Evolutionary conservation across 306 rosid genomes (phyloP), one percentile per base, ranked within the genome.

Genomic region (Cucurbita moschata): DNA sequence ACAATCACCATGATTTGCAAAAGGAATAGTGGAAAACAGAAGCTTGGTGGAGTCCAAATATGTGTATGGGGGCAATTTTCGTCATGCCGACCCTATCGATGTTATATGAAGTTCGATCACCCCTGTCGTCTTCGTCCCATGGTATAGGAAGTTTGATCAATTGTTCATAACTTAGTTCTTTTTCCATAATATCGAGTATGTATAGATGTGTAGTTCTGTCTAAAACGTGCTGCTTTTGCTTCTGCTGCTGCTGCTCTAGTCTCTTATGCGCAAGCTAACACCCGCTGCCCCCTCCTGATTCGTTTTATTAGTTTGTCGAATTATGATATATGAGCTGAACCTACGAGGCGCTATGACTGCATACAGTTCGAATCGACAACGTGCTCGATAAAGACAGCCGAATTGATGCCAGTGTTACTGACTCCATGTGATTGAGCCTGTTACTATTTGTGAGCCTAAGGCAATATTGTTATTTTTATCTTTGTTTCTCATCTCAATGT

Each of bases 71-170:
- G 53, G 70, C 71, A 65, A 65, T 65, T 19, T 43, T 65, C 71
- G 10, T 65, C 53, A 43, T 10, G 18, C 5, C 7, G 52, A 54
- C 72, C 72, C 46, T 30, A 26, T 9, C 39, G 21, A 51, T 2
- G 47, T 58, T 82, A 82, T 82, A 85, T 86, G 85, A 73, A 77
- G 75, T 70, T 72, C 74, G 78, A 73, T 49, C 55, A 53, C 30
- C 47, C 47, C 10, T 15, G 30, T 50, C 19, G 37, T 30, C 58
- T 50, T 50, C 46, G 4, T 51, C 59, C 59, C 59, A 50, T 35
- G 74, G 35, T 83, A 85, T 81, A 86, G 88, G 85, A 73, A 77
- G 77, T 70, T 72, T 72, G 79, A 71, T 82, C 87, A 91, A 91
- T 62, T 87, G 92, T 87, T 77, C 51, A 87, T 87, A 89, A 80